Conservation (phyloP, 1,284 basidiomycete species). For the Thelephora terrestris region DNA sequence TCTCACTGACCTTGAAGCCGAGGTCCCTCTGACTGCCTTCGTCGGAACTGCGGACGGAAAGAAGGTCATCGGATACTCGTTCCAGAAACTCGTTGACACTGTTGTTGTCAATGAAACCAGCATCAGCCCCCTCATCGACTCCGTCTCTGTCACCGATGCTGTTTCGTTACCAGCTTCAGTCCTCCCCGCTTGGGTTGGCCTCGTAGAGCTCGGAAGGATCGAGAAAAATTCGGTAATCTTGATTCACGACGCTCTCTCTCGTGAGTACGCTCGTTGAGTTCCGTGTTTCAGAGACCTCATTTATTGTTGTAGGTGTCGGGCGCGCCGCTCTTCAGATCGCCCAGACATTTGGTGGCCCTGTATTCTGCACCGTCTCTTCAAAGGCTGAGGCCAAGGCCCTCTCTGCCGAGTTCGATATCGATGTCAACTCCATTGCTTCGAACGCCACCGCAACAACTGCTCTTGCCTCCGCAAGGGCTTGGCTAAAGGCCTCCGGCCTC, state of each 20-base stretch:
- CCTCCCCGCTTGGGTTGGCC: constrained; percentile 19
- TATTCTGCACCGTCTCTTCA: constrained; percentile 10
- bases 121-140: constrained; percentile 10
- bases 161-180: constrained; percentile 14
- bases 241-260: constrained; percentile 18
- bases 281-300: neutral
- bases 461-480: constrained; percentile 3
- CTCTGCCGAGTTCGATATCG: constrained; percentile 1
- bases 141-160: constrained; percentile 10
- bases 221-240: constrained; percentile 15
- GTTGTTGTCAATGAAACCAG: neutral
- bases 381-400: constrained; percentile 5
- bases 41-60: neutral
- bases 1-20: neutral
- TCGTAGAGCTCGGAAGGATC: constrained; percentile 13
- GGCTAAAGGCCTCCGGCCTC: neutral
- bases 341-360: neutral
- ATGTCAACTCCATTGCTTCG: neutral
- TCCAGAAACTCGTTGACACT: neutral
- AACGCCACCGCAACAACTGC: neutral
- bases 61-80: neutral
- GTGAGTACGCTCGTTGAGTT: constrained; percentile 6
- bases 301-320: constrained; percentile 4
- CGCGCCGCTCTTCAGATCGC: constrained; percentile 1
- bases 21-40: neutral